Percentiles rank a stretch among this genome's conserved stretches.
Evolutionary conservation across 352 stramenopile genomes (phyloP).

Genomic region (Phytophthora vignae): DNA sequence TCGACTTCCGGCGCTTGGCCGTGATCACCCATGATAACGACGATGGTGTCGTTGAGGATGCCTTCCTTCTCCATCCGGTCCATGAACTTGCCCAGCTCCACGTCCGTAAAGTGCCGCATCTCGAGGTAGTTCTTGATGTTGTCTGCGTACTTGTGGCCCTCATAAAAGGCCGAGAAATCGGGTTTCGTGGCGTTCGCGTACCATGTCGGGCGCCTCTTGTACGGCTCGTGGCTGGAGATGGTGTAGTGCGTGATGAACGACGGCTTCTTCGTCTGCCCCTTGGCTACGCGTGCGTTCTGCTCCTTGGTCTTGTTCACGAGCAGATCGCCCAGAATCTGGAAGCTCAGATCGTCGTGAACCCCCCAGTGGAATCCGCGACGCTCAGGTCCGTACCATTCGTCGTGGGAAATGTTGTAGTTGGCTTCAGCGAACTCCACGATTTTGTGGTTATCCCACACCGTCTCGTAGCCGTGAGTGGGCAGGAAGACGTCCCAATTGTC

Average conservation of each 20-base stretch:
- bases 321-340: conserved; percentile 53
- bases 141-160: conserved; percentile 31
- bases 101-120: conserved; percentile 67
- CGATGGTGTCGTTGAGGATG: conserved; percentile 65
- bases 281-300: conserved; percentile 31
- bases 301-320: conserved; percentile 47
- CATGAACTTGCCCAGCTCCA: conserved; percentile 62
- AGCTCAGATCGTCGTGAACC: conserved; percentile 63
- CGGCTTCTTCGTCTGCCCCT: conserved; percentile 39
- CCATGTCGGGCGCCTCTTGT: conserved; percentile 41
- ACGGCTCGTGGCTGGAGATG: conserved; percentile 60
- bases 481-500: conserved; percentile 69
- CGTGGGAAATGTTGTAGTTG: conserved; percentile 10
- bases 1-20: conserved; percentile 57
- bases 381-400: conserved; percentile 42
- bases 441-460: conserved; percentile 30
- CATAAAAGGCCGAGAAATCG: conserved; percentile 60
- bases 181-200: conserved; percentile 48
- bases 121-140: conserved; percentile 59
- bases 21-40: conserved; percentile 64
- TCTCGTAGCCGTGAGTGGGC: conserved; percentile 56
- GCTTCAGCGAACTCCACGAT: background rate
- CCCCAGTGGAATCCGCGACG: conserved; percentile 41
- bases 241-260: conserved; percentile 67
- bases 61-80: conserved; percentile 50